Evolutionary conservation across 495 filamentous ascomycete genomes (phyloP), one percentile per base, ranked within the genome.

Genomic region (Chlorociboria aeruginascens): DNA sequence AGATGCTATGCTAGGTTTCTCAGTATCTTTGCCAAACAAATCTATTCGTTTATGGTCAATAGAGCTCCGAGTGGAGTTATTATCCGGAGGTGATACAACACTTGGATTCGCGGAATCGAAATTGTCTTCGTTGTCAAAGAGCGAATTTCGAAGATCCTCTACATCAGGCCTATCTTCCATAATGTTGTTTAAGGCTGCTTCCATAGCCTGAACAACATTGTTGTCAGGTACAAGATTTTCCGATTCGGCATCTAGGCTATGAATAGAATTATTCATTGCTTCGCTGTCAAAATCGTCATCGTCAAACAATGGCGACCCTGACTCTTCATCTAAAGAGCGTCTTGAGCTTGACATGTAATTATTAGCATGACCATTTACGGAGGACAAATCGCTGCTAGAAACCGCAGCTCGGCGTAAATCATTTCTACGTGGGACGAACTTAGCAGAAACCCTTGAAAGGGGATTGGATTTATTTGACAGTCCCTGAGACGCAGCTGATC

Each of bases 171-270:
- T 74, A 46, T 86, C 79, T 48, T 87, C 88, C 62, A 99, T 85
- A 44, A 99, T 99, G 52, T 89, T 84, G 56, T 85, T 94, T n/a
- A 99, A 69, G 40, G 92, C 92, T 43, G 79, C 81, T 63, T 96
- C 88, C 84, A 99, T 89, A 0, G 86, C 92, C 65, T 94, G 79
- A 13, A 99, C 86, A 31, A 95, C 74, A 32, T 66, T 69, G 0
- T 65, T 76, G 48, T 76, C 72, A 3, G 73, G 71, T 12, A 44
- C 46, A 16, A 40, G 51, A 9, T 40, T 30, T 8, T 69, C 64
- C 1, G 56, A 63, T 25, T 63, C 61, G 42, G 71, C 69, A 29
- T 76, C 73, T 9, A 78, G 63, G 40, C 73, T 78, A 17, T 71
- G 62, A 8, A 75, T 53, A 0, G 74, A 78, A 46, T 71, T 70